Conservation (phyloP, 2,329 filamentous ascomycete species). For the Aureobasidium subglaciale region DNA sequence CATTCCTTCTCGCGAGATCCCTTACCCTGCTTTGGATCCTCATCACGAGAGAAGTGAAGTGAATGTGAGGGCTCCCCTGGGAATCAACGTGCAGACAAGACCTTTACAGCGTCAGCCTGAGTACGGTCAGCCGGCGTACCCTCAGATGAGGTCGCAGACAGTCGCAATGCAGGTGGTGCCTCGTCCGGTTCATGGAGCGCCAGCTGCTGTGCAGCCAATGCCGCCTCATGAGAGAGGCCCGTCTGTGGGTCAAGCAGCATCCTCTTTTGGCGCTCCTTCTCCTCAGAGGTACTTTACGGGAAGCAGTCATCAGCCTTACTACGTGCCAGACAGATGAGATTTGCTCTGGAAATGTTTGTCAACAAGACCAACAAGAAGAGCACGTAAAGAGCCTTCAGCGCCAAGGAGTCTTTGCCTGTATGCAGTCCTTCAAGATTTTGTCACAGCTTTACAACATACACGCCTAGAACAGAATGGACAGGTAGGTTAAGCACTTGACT, state of each 20-base stretch:
- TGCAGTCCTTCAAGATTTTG: neutral
- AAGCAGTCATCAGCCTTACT: neutral
- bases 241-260: constrained; percentile 25
- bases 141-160: constrained; percentile 12
- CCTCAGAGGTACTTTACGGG: constrained; percentile 9
- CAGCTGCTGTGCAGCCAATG: constrained; percentile 28
- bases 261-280: constrained; percentile 11
- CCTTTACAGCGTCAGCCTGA: constrained; percentile 5
- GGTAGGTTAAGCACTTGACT: neutral
- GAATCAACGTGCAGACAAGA: neutral
- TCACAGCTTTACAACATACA: neutral
- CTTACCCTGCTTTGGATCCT: neutral
- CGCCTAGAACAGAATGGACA: neutral
- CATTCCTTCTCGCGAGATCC: neutral
- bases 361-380: neutral
- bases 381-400: neutral
- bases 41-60: neutral
- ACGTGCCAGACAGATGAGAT: constrained; percentile 6
- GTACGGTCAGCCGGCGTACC: constrained; percentile 12
- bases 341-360: neutral
- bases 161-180: neutral
- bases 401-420: neutral
- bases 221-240: constrained; percentile 28
- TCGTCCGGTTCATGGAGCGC: constrained; percentile 27
- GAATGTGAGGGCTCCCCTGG: neutral